Base-by-base conservation (phyloP, 73 alveolate genomes). In the Paraurostyla sp. region DNA sequence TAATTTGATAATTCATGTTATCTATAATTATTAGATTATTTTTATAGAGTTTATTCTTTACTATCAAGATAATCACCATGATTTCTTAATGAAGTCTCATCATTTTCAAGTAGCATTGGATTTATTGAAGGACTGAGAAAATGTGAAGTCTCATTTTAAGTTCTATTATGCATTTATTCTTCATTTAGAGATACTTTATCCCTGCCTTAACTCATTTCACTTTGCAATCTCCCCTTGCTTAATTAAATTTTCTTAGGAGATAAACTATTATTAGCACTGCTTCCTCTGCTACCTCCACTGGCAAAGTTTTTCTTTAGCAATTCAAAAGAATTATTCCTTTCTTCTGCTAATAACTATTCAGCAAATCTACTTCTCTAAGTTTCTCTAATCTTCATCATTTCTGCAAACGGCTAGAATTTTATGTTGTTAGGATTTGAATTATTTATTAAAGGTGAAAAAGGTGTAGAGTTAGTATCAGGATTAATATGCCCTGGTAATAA, bases 81-180 rank as follows among this genome's bases (percentile, higher is more conserved):
- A 27, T 23, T 65, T 65, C 82, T 65, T 22, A 65, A 36, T 1
- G 82, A 35, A 40, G 54, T 40, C 13, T 65, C 82, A 6, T 65
- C 82, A 65, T 65, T 65, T 15, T 65, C 82, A 2, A 65, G 1
- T 20, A 65, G 58, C 82, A 65, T 65, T 1, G 82, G 82, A 40
- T 65, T 65, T 2, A 65, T 65, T 9, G 58, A 11, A 3, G 82
- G 82, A 35, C 59, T 35, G 60, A 65, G 9, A 65, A 65, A 65
- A 65, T 65, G 82, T 16, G 82, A 65, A 65, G 82, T 65, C 36
- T 65, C 82, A 18, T 54, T 54, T 54, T 54, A 54, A 54, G 32
- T 60, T 60, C 45, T 29, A 13, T 6, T 9, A 25, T 16, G 9
- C 49, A 60, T 27, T 6, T 60, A 30, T 29, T 2, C 13, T 30